A percentile compares a stretch with the other conserved stretches of the same genome.
These are phyloP conservation scores for Aquilaria yunnanensis DNA, from an alignment of 345 rosid species.

Conservation along the genomic window DNA sequence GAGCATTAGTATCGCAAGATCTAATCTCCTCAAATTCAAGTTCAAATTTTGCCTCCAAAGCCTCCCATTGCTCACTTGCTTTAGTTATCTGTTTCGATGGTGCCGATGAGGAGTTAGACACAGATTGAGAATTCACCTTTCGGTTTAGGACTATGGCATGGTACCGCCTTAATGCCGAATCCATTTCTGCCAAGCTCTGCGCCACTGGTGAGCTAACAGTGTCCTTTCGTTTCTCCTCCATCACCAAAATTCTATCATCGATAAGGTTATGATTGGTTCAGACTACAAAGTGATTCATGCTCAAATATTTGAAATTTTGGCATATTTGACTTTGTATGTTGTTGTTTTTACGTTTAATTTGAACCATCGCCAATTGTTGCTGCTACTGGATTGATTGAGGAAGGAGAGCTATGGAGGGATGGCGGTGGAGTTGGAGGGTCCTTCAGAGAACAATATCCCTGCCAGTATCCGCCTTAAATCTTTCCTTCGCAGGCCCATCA, in stretches of 20 bases:
- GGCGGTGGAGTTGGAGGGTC: too few species aligned
- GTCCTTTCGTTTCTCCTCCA: conserved; percentile 67
- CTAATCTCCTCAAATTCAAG: conserved; percentile 73
- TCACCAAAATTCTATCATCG: conserved; percentile 1
- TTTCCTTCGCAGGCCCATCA: too few species aligned
- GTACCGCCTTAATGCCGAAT: conserved; percentile 55
- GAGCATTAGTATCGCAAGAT: conserved; percentile 67
- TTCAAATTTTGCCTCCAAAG: conserved; percentile 68
- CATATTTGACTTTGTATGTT: too few species aligned
- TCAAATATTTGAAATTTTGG: too few species aligned
- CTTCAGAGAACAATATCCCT: too few species aligned
- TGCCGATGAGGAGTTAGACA: conserved; percentile 38
- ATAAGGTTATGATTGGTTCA: too few species aligned
- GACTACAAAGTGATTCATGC: too few species aligned
- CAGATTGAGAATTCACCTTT: conserved; percentile 49
- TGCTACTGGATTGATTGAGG: too few species aligned
- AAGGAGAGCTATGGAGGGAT: too few species aligned
- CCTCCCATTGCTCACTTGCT: conserved; percentile 61
- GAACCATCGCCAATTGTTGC: too few species aligned
- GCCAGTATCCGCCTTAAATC: too few species aligned
- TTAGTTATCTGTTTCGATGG: conserved; percentile 67
- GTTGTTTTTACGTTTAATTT: too few species aligned
- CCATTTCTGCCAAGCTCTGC: conserved; percentile 30
- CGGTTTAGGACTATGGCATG: conserved; percentile 67
- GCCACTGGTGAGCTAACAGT: conserved; percentile 33